Percentiles rank a stretch among this genome's conserved stretches.
These are phyloP conservation scores for Syncephalis fuscata DNA, from an alignment of 371 early-diverging fungal species.

Conservation along the genomic window DNA sequence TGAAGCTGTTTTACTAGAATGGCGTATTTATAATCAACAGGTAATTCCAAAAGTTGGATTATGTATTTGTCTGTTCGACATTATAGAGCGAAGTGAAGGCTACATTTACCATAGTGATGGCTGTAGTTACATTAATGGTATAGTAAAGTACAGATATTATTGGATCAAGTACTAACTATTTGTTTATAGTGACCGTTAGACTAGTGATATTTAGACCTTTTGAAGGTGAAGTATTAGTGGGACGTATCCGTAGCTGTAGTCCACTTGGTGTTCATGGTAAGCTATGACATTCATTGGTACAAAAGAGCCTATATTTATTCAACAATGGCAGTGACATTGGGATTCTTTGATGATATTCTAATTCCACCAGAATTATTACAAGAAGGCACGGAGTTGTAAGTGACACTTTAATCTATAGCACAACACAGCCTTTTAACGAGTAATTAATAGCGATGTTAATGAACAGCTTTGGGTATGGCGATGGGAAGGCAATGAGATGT, in stretches of 20 bases:
- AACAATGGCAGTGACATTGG: conserved; percentile 44
- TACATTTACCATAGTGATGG: conserved; percentile 72
- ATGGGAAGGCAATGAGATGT: conserved; percentile 71
- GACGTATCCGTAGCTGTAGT: conserved; percentile 55
- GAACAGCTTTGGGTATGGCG: conserved; percentile 72
- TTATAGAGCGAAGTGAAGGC: conserved; percentile 60
- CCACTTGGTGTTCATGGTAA: conserved; percentile 50
- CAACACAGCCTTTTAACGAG: background rate
- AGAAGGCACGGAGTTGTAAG: conserved; percentile 37
- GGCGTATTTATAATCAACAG: conserved; percentile 12
- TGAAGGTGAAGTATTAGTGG: conserved; percentile 69
- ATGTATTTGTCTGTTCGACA: conserved; percentile 69
- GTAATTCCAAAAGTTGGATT: conserved; percentile 81
- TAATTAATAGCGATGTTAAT: conserved; percentile 26
- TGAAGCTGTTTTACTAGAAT: background rate
- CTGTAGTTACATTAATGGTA: conserved; percentile 55
- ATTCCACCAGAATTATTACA: conserved; percentile 42
- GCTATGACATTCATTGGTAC: background rate
- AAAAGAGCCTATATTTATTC: background rate
- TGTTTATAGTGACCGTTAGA: conserved; percentile 45
- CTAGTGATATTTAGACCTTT: conserved; percentile 85
- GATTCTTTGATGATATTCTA: conserved; percentile 84
- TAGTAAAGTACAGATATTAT: background rate
- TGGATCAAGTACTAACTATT: conserved; percentile 1
- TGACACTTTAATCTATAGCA: background rate